These are phyloP conservation scores for Phytophthora fragariae DNA, from an alignment of 352 stramenopile species.

Conservation along the genomic window DNA sequence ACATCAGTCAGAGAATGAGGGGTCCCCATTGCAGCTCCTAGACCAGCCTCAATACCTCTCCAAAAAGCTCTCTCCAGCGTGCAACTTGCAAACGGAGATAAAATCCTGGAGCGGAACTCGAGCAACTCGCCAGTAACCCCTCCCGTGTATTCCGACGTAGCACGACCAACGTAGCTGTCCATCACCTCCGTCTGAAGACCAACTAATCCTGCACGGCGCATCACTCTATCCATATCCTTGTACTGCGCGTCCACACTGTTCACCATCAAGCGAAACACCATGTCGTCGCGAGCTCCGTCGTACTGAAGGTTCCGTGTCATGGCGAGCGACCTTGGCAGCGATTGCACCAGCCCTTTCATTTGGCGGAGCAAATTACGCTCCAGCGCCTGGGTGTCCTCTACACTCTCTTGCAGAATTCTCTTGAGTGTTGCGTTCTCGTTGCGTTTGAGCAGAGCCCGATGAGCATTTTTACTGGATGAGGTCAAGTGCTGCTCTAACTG, in stretches of 20 bases:
- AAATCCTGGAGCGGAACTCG: slow-evolving; percentile 1
- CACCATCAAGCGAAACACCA: background rate
- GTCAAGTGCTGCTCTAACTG: background rate
- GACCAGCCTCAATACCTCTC: background rate
- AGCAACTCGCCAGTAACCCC: background rate
- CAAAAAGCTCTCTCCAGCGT: background rate
- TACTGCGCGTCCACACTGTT: background rate
- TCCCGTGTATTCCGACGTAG: background rate
- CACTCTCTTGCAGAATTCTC: background rate
- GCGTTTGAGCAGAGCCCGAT: background rate
- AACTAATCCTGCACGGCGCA: background rate
- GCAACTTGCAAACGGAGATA: background rate
- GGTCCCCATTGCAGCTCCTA: background rate
- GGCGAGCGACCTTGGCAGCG: background rate
- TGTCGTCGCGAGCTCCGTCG: background rate
- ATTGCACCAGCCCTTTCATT: background rate
- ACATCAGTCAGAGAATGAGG: background rate
- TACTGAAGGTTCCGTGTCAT: background rate
- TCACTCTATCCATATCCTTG: background rate
- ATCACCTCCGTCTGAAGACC: background rate
- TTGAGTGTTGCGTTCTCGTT: background rate
- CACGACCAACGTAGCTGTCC: background rate
- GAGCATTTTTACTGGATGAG: background rate
- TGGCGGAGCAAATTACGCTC: background rate
- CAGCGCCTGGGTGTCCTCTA: background rate